phyloP scores from a whole-genome alignment of 768 basidiomycete genomes.

The Kondoa malvinella region DNA sequence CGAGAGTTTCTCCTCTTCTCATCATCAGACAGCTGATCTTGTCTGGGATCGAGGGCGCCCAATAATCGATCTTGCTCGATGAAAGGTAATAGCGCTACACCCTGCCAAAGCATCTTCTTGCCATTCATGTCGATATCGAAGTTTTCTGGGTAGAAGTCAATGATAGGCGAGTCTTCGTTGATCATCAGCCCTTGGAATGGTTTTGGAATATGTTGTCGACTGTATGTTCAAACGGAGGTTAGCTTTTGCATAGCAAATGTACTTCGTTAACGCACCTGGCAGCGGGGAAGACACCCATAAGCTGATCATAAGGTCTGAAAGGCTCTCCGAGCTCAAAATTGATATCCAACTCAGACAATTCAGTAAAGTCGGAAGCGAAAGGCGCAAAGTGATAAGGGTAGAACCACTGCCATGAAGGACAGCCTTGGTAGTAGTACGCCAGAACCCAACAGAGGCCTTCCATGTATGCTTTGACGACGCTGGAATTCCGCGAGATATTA shows the following conservation, averaged over 20 bases:
- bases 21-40: constrained; percentile 50
- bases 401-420: constrained; percentile 80
- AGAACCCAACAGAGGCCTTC: constrained; percentile 94
- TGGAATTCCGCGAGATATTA: constrained; percentile 32
- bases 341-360: constrained; percentile 54
- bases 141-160: constrained; percentile 80
- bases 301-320: constrained; percentile 90
- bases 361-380: constrained; percentile 83
- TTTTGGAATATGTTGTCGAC: constrained; percentile 71
- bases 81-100: constrained; percentile 88
- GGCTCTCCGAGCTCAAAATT: constrained; percentile 59
- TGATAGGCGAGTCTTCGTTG: constrained; percentile 70
- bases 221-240: constrained; percentile 29
- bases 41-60: constrained; percentile 54
- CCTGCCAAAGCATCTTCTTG: constrained; percentile 98
- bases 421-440: constrained; percentile 96
- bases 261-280: constrained; percentile 47
- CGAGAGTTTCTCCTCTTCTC: constrained; percentile 68
- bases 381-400: constrained; percentile 98
- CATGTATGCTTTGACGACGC: constrained; percentile 65
- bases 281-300: constrained; percentile 96
- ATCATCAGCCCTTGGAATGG: constrained; percentile 78
- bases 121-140: constrained; percentile 99
- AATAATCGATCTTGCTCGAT: constrained; percentile 72
- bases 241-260: neutral